Evolutionary conservation across 2,329 filamentous ascomycete genomes (phyloP).

Genomic region (Botrytis fabae): DNA sequence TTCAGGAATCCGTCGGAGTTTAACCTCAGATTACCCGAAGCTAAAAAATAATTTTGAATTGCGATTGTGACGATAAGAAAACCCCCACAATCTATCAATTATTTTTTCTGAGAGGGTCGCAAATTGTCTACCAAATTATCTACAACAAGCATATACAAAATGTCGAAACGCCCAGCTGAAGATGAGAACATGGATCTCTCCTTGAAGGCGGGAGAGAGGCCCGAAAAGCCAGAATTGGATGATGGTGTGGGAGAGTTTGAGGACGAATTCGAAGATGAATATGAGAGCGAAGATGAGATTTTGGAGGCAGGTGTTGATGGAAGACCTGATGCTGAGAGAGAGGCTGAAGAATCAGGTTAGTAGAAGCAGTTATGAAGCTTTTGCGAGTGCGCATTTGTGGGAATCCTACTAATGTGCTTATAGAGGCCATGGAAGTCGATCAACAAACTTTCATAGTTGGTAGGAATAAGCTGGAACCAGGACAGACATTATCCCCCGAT

Average conservation of each 20-base stretch:
- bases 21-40: conserved; percentile 12
- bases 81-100: conserved; percentile 19
- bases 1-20: conserved; percentile 9
- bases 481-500: conserved; percentile 89
- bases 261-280: conserved; percentile 92
- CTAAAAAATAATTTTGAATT: conserved; percentile 23
- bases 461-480: conserved; percentile 84
- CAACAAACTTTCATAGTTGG: conserved; percentile 95
- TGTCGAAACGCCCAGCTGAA: conserved; percentile 62
- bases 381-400: conserved; percentile 7
- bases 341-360: conserved; percentile 79
- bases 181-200: conserved; percentile 49
- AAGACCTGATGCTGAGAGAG: conserved; percentile 84
- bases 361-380: conserved; percentile 22
- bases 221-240: conserved; percentile 61
- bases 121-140: conserved; percentile 9
- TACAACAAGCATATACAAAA: conserved; percentile 37
- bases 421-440: conserved; percentile 87
- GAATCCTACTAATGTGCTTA: conserved; percentile 30
- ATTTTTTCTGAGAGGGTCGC: conserved; percentile 23
- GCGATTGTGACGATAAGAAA: conserved; percentile 33
- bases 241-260: conserved; percentile 79
- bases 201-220: conserved; percentile 61
- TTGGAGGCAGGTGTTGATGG: conserved; percentile 93
- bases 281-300: conserved; percentile 89